Evolutionary conservation across 768 basidiomycete species (phyloP).

Genomic region (Tricholoma bakamatsutake): DNA sequence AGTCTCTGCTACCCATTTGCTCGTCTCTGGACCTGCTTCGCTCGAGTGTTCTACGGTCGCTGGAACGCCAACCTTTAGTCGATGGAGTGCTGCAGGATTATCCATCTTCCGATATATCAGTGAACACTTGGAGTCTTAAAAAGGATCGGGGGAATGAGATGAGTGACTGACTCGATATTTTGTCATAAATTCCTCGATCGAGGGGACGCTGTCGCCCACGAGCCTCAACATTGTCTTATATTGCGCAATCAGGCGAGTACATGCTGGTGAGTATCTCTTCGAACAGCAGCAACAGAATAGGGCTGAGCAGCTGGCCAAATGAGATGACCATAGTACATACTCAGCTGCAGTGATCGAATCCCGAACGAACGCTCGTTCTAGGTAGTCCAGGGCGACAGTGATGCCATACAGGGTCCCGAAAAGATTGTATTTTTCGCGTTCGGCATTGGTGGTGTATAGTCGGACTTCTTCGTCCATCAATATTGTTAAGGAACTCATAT

Average conservation of each 20-base stretch:
- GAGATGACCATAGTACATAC: conserved; percentile 43
- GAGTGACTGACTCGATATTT: conserved; percentile 64
- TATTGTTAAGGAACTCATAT: conserved; percentile 11
- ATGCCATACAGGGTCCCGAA: conserved; percentile 90
- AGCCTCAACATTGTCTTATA: conserved; percentile 97
- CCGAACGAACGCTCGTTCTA: conserved; percentile 92
- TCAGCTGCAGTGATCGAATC: conserved; percentile 88
- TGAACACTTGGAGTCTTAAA: not conserved
- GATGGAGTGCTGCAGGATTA: conserved; percentile 85
- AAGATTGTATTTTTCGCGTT: conserved; percentile 84
- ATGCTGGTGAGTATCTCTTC: conserved; percentile 94
- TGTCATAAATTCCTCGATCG: conserved; percentile 87
- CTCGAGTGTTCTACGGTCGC: conserved; percentile 95
- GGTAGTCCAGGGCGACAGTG: conserved; percentile 86
- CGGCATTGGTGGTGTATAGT: conserved; percentile 79
- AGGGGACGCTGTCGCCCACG: conserved; percentile 82
- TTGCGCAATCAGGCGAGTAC: conserved; percentile 88
- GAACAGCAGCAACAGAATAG: conserved; percentile 14
- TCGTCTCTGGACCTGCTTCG: conserved; percentile 87
- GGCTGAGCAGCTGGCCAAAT: conserved; percentile 21
- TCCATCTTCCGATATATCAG: conserved; percentile 61
- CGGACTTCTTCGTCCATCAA: conserved; percentile 91
- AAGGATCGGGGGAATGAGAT: not conserved
- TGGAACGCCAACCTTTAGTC: conserved; percentile 88
- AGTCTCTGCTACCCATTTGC: conserved; percentile 97